phyloP scores from a whole-genome alignment of 2,329 filamentous ascomycete genomes.

The Clonostachys solani region DNA sequence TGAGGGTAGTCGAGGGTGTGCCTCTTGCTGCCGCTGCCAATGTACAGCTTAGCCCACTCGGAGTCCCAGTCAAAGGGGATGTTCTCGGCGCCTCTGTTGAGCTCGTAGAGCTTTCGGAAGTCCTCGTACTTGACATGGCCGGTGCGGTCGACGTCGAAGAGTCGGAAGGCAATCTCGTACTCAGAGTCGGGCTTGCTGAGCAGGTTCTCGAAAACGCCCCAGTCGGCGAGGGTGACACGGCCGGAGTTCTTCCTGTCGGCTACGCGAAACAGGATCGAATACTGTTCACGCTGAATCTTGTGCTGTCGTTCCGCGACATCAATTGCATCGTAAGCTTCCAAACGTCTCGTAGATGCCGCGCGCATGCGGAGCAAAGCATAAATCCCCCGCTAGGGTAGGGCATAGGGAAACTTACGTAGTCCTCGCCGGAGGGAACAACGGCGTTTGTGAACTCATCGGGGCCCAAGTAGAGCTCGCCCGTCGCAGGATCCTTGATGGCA shows the following conservation, averaged over 20 bases:
- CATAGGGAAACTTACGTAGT: constrained; percentile 72
- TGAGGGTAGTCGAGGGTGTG: constrained; percentile 93
- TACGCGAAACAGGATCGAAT: constrained; percentile 86
- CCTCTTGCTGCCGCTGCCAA: constrained; percentile 80
- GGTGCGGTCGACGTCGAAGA: constrained; percentile 84
- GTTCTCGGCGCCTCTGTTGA: constrained; percentile 79
- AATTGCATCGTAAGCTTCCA: no score
- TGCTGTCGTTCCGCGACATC: constrained; percentile 52
- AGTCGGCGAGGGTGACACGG: constrained; percentile 76
- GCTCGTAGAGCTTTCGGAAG: constrained; percentile 79
- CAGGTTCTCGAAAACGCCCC: constrained; percentile 91
- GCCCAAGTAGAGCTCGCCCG: constrained; percentile 76
- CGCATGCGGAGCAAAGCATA: no score
- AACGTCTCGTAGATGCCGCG: no score
- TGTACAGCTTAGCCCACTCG: constrained; percentile 93
- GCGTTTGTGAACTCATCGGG: constrained; percentile 88
- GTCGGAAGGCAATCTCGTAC: constrained; percentile 96
- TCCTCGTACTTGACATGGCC: constrained; percentile 87
- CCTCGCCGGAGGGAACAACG: constrained; percentile 79
- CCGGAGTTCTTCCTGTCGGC: constrained; percentile 77
- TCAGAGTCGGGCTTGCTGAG: constrained; percentile 93
- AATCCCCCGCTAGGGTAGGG: not conserved
- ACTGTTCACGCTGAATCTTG: constrained; percentile 96
- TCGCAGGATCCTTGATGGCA: constrained; percentile 69
- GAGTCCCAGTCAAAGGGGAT: constrained; percentile 97